These are phyloP conservation scores for Andalucia godoyi DNA, from an alignment of 78 protist genomes.

Conservation along the genomic window DNA sequence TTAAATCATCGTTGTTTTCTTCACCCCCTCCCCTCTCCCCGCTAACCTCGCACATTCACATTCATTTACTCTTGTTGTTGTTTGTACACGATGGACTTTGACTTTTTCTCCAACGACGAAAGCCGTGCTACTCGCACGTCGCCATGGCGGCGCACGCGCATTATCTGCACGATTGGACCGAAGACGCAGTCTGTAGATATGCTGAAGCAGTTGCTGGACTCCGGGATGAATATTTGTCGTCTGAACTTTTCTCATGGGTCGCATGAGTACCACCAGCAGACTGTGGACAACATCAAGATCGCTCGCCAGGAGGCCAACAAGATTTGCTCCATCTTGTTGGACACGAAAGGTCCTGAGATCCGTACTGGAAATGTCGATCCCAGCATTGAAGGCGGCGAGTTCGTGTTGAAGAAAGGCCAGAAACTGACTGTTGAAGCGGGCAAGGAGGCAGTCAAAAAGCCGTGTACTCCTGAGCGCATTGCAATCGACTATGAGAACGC, in stretches of 20 bases:
- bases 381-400: conserved; percentile 7
- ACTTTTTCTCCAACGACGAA: no score
- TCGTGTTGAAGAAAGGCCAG: conserved; percentile 30
- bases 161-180: conserved; percentile 80
- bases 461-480: conserved; percentile 23
- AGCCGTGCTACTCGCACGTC: no score
- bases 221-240: conserved; percentile 63
- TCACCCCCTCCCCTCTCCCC: no score
- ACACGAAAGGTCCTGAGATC: conserved; percentile 61
- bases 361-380: conserved; percentile 48
- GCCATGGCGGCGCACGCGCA: no score
- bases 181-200: conserved; percentile 67
- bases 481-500: conserved; percentile 12
- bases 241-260: conserved; percentile 80
- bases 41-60: no score
- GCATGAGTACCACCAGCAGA: conserved; percentile 71
- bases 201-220: conserved; percentile 38
- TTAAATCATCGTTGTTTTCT: no score
- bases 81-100: no score
- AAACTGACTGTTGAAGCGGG: conserved; percentile 39
- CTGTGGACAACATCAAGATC: conserved; percentile 60
- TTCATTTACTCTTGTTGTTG: no score
- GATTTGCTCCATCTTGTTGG: conserved; percentile 51
- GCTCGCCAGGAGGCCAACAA: conserved; percentile 42
- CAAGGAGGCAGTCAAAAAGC: conserved; percentile 18